Base-by-base conservation (phyloP, 2,329 filamentous ascomycete species). In the Colletotrichum navitas region DNA sequence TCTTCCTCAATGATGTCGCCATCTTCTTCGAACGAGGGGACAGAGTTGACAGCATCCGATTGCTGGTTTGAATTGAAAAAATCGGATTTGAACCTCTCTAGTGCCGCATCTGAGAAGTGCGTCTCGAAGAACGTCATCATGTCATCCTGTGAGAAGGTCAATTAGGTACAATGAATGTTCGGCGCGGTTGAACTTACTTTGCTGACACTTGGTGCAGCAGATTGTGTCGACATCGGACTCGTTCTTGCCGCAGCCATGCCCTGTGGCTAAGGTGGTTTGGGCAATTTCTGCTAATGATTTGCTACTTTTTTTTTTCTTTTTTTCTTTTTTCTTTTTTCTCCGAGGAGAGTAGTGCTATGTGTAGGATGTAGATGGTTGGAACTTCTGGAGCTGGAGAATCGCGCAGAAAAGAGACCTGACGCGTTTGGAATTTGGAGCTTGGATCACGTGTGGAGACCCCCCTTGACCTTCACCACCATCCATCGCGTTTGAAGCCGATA, bases 41-140 rank as follows among this genome's bases (percentile, higher is more conserved):
- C 70, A 14, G 75, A 54, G 1, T 78, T 74, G 36, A 77, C 72
- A 45, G 77, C 74, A 12, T 72, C 47, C 24, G 77, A 63, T 16
- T 76, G 60, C 56, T 74, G 56, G 55, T 60, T 72, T 2, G 81
- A 81, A 16, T 77, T 78, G 63, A 86, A 77, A 75, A 90, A 88
- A 10, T 84, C 81, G 14, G 78, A 68, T 18, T 80, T 77, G 74
- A 90, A 90, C 29, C 83, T 79, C n/a, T 80, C 76, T 24, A 86
- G 73, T 36, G 87, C 84, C 56, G 80, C 74, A 43, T 75, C 66
- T 14, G 85, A 85, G 79, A 93, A 93, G 76, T 93, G 91, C 24
- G 84, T 79, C 52, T 86, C 80, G 73, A 90, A 86, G 76, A 93
- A 93, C 36, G 81, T 81, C 64, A 81, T 78, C 41, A 92, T 81